Percentiles rank a stretch among this genome's conserved stretches.
Conservation (phyloP, 495 filamentous ascomycete genomes). For the Neurospora pannonica region DNA sequence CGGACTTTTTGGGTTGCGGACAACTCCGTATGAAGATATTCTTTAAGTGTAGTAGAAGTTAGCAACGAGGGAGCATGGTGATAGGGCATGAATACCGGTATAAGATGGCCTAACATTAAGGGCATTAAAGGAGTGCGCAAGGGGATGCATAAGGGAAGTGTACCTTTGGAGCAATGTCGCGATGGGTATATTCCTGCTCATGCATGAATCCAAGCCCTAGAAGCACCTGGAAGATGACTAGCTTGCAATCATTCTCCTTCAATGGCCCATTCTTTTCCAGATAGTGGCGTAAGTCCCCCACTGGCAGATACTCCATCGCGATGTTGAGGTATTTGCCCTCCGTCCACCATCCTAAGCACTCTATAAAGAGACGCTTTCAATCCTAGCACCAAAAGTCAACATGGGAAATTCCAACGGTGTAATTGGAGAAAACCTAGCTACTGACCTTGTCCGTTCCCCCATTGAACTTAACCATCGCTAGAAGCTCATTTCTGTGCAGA, state of each 20-base stretch:
- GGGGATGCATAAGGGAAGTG: not conserved
- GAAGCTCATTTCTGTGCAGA: not conserved
- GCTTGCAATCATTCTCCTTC: not conserved
- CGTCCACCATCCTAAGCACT: not conserved
- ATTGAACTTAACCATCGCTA: not conserved
- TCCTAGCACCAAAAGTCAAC: not conserved
- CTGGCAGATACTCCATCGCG: not conserved
- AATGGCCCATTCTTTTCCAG: not conserved
- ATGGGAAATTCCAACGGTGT: not conserved
- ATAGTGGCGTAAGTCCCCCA: not conserved
- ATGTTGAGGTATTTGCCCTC: not conserved
- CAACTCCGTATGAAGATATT: not conserved
- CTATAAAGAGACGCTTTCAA: not conserved
- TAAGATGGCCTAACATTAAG: not conserved
- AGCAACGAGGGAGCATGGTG: not conserved
- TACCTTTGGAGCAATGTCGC: not conserved
- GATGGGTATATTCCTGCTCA: not conserved
- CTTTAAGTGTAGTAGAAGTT: not conserved
- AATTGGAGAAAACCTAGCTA: not conserved
- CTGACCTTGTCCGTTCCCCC: not conserved
- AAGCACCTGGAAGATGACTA: not conserved
- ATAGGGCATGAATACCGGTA: not conserved
- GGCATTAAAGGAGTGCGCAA: not conserved
- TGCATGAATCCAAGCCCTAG: not conserved
- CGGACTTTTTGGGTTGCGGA: not conserved